phyloP scores from a whole-genome alignment of 257 asterid genomes.

The Apocynum venetum region DNA sequence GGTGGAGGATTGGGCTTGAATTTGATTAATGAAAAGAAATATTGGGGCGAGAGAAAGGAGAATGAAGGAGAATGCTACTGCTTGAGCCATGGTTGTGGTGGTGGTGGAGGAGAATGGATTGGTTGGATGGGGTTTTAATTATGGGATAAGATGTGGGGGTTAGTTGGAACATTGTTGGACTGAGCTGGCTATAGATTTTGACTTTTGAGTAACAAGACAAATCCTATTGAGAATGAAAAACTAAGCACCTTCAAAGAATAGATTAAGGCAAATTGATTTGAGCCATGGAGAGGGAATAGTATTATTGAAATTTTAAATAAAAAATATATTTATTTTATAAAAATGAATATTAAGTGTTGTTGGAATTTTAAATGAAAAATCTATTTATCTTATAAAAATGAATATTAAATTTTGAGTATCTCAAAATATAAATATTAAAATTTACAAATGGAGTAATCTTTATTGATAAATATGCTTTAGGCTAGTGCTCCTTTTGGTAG shows the following conservation, averaged over 20 bases:
- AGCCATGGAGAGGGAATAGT: no score
- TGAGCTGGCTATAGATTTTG: slow-evolving; percentile 45
- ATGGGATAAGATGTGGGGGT: slow-evolving; percentile 27
- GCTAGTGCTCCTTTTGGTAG: no score
- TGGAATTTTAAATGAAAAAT: no score
- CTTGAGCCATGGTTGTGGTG: slow-evolving; percentile 34
- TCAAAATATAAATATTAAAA: no score
- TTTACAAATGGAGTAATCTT: no score
- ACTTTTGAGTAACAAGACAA: slow-evolving; percentile 24
- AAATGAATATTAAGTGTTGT: no score
- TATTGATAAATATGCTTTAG: no score
- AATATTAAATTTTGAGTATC: no score
- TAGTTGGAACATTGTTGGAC: slow-evolving; percentile 38
- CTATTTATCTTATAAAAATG: no score
- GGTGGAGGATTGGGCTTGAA: slow-evolving; percentile 38
- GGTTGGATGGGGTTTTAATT: slow-evolving; percentile 12
- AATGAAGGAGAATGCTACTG: slow-evolving; percentile 20
- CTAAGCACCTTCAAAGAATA: slow-evolving; percentile 23
- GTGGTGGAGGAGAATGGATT: slow-evolving; percentile 11
- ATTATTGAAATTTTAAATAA: no score
- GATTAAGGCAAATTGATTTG: background rate
- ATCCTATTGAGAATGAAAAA: slow-evolving; percentile 7
- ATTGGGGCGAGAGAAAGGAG: slow-evolving; percentile 23
- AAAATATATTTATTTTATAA: no score
- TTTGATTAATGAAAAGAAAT: slow-evolving; percentile 19